Evolutionary conservation across 73 alveolate species (phyloP).

Genomic region (Symbiodinium pilosum): DNA sequence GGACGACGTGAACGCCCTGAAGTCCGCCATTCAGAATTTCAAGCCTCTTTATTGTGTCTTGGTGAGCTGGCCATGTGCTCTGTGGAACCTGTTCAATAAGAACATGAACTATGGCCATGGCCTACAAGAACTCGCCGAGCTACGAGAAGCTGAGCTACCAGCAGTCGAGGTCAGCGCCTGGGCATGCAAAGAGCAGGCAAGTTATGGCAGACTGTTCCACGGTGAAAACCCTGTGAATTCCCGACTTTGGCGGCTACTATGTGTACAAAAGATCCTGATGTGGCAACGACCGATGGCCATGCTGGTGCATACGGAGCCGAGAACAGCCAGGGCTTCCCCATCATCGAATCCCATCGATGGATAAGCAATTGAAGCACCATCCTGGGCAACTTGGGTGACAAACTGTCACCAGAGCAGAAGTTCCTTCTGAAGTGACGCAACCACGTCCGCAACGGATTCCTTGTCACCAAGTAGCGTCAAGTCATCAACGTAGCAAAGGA

Average conservation of each 20-base stretch:
- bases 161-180: background rate
- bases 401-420: background rate
- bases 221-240: too few species aligned
- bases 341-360: background rate
- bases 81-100: background rate
- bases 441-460: too few species aligned
- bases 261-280: background rate
- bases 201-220: background rate
- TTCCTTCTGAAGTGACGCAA: too few species aligned
- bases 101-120: too few species aligned
- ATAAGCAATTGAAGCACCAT: background rate
- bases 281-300: background rate
- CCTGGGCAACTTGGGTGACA: background rate
- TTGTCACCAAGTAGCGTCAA: too few species aligned
- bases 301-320: slow-evolving; percentile 5
- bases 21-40: background rate
- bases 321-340: background rate
- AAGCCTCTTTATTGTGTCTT: background rate
- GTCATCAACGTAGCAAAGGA: too few species aligned
- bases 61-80: background rate
- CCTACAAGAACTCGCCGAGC: too few species aligned
- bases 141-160: background rate
- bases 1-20: too few species aligned
- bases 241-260: too few species aligned
- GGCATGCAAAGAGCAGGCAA: background rate